phyloP scores from a whole-genome alignment of 2,329 filamentous ascomycete species.

The Neofusicoccum ribis region DNA sequence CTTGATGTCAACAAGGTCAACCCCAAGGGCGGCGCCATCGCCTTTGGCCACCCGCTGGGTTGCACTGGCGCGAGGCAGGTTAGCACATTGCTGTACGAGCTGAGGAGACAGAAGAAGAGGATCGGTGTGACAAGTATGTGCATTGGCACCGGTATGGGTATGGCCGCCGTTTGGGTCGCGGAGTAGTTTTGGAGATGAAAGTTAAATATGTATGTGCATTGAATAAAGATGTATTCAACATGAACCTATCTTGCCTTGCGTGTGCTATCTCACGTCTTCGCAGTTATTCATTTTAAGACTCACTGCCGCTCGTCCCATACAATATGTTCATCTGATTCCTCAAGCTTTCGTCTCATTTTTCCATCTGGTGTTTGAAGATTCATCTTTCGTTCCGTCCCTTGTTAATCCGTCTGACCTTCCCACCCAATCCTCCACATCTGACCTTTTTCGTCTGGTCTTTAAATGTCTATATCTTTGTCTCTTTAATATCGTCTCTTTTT shows the following conservation, averaged over 20 bases:
- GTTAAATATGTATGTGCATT: background rate
- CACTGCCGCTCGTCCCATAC: too few relatives aligned
- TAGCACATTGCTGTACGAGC: conserved; percentile 85
- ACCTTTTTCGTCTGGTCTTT: too few relatives aligned
- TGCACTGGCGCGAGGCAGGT: conserved; percentile 95
- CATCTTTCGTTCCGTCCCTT: too few relatives aligned
- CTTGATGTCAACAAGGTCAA: conserved; percentile 87
- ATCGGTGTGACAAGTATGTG: conserved; percentile 96
- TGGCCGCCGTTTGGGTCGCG: conserved; percentile 94
- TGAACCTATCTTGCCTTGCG: background rate
- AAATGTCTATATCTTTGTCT: too few relatives aligned
- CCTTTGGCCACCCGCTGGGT: conserved; percentile 91
- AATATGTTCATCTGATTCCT: too few relatives aligned
- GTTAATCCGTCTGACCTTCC: too few relatives aligned
- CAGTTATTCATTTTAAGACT: too few relatives aligned
- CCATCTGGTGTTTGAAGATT: too few relatives aligned
- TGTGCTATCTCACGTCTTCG: too few relatives aligned
- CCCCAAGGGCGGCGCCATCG: conserved; percentile 94
- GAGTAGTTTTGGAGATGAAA: conserved; percentile 58
- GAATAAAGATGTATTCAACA: background rate
- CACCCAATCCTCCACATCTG: too few relatives aligned
- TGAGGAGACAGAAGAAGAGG: conserved; percentile 80
- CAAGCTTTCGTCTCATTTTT: too few relatives aligned
- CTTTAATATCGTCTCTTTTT: too few relatives aligned
- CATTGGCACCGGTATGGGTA: conserved; percentile 94